phyloP scores from a whole-genome alignment of 345 rosid genomes.

The Aquilaria malaccensis region DNA sequence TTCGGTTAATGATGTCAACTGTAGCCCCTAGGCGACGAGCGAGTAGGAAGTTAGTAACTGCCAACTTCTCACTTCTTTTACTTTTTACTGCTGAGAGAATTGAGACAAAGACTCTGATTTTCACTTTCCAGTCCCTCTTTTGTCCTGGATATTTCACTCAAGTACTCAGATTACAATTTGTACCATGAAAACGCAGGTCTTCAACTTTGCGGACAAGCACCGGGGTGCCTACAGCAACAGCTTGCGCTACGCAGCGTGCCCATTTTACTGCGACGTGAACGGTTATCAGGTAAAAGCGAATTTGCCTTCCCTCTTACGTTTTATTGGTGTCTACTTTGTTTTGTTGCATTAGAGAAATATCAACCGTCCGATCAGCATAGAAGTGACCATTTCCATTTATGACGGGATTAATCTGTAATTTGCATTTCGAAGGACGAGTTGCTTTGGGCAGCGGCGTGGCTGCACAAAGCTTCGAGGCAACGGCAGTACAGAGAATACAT shows the following conservation, averaged over 20 bases:
- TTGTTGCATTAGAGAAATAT: not conserved
- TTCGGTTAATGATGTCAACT: not conserved
- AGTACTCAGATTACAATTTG: too few species aligned
- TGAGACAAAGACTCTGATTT: too few species aligned
- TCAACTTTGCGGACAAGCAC: conserved; percentile 78
- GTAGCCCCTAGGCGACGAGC: conserved; percentile 2
- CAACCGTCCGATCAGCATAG: conserved; percentile 13
- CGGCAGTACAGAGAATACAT: conserved; percentile 69
- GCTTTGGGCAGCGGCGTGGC: conserved; percentile 96
- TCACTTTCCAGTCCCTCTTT: too few species aligned
- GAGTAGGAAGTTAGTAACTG: too few species aligned
- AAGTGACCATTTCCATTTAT: too few species aligned
- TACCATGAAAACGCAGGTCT: conserved; percentile 40
- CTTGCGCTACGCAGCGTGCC: conserved; percentile 74
- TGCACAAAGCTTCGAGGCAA: conserved; percentile 82
- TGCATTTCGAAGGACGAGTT: conserved; percentile 60
- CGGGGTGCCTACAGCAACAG: conserved; percentile 81
- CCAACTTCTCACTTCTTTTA: conserved; percentile 3
- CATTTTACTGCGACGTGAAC: conserved; percentile 91
- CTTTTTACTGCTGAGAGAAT: not conserved
- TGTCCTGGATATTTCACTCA: too few species aligned
- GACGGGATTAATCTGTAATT: too few species aligned
- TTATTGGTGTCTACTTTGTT: not conserved
- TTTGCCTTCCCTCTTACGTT: not conserved
- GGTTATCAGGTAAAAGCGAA: conserved; percentile 66